Conservation (phyloP, 208 protist species). For the Acanthamoeba triangularis region DNA sequence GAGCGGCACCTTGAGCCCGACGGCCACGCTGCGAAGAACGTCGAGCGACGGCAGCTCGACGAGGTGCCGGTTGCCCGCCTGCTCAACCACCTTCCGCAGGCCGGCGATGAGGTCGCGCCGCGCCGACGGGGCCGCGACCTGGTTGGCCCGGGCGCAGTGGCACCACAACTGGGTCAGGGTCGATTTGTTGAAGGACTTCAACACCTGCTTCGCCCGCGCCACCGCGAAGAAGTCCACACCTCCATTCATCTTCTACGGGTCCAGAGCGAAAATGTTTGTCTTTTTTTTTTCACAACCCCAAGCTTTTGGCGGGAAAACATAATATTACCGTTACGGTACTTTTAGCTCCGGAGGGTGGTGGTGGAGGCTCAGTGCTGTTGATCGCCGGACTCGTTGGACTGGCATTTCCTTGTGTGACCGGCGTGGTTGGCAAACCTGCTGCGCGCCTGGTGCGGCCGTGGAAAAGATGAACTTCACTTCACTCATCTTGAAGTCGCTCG, state of each 20-base stretch:
- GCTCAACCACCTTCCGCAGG: background rate
- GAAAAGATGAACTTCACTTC: no score
- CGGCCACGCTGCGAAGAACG: background rate
- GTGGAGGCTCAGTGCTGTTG: no score
- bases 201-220: background rate
- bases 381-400: no score
- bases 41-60: background rate
- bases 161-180: background rate
- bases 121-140: background rate
- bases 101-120: conserved; percentile 29
- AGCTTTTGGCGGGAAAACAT: background rate
- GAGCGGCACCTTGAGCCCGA: background rate
- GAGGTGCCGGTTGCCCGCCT: background rate
- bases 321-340: no score
- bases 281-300: no score
- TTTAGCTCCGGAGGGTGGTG: no score
- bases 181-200: background rate
- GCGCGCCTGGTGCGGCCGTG: no score
- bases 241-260: background rate
- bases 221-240: conserved; percentile 24
- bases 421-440: no score
- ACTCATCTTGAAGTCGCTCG: no score
- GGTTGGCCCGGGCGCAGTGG: background rate
- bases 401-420: no score
- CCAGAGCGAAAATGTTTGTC: no score